Evolutionary conservation across 2,329 filamentous ascomycete genomes (phyloP).

Genomic region (Phymatotrichopsis omnivora): DNA sequence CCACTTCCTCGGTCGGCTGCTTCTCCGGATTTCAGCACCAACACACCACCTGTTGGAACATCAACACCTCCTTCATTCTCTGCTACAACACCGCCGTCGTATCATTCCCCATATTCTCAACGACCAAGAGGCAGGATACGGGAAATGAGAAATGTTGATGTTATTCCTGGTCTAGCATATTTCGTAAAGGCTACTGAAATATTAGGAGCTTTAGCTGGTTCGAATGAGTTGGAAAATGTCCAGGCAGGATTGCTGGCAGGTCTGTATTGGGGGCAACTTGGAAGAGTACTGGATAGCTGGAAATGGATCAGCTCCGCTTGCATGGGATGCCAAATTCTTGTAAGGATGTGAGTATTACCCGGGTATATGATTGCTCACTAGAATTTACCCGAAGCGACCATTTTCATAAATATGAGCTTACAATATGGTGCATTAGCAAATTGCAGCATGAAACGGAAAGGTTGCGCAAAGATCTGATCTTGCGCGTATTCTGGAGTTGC

Average conservation of each 20-base stretch:
- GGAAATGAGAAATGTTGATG: constrained; percentile 60
- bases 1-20: constrained; percentile 42
- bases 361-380: no score
- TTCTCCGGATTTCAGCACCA: constrained; percentile 39
- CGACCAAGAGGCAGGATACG: constrained; percentile 33
- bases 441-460: constrained; percentile 35
- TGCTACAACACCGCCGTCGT: constrained; percentile 15
- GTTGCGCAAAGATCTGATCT: constrained; percentile 51
- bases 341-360: constrained; percentile 63
- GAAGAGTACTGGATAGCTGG: constrained; percentile 76
- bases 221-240: constrained; percentile 70
- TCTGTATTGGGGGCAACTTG: constrained; percentile 80
- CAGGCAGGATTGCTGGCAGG: constrained; percentile 77
- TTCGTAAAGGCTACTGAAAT: constrained; percentile 82
- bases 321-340: constrained; percentile 56
- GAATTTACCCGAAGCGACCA: no score
- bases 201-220: constrained; percentile 67
- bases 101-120: constrained; percentile 15
- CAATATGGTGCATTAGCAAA: constrained; percentile 18
- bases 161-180: constrained; percentile 81
- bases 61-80: constrained; percentile 33
- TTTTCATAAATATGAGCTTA: constrained; percentile 9
- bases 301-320: constrained; percentile 55
- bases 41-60: constrained; percentile 42
- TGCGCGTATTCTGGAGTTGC: constrained; percentile 85